Percentiles rank a stretch among this genome's conserved stretches.
Conservation (phyloP, 768 basidiomycete species). For the Leccinum rimulosum region DNA sequence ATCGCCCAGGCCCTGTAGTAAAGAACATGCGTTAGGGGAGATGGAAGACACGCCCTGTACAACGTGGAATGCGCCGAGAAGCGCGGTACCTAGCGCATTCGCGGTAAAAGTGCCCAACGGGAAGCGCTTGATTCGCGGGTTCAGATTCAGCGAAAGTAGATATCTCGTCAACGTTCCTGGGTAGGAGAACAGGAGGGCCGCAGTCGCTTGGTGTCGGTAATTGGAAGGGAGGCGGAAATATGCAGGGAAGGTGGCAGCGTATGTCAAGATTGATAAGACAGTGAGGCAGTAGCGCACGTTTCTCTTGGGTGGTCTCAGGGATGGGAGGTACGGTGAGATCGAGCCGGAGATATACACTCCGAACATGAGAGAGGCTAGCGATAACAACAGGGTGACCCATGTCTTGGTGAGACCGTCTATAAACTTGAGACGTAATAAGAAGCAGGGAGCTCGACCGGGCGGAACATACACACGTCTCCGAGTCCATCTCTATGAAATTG, state of each 20-base stretch:
- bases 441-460: neutral
- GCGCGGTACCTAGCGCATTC: slow-evolving; percentile 76
- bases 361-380: slow-evolving; percentile 73
- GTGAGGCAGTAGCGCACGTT: slow-evolving; percentile 50
- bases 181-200: slow-evolving; percentile 85
- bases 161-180: slow-evolving; percentile 89
- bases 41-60: slow-evolving; percentile 51
- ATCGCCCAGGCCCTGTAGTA: slow-evolving; percentile 80
- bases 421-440: slow-evolving; percentile 47
- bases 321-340: slow-evolving; percentile 41
- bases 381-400: slow-evolving; percentile 72
- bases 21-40: slow-evolving; percentile 57
- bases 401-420: slow-evolving; percentile 84
- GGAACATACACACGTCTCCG: slow-evolving; percentile 54
- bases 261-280: slow-evolving; percentile 57
- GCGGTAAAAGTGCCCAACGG: slow-evolving; percentile 79
- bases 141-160: slow-evolving; percentile 68
- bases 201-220: slow-evolving; percentile 78
- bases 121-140: slow-evolving; percentile 56
- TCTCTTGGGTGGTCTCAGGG: slow-evolving; percentile 41
- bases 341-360: slow-evolving; percentile 61
- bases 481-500: slow-evolving; percentile 60
- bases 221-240: slow-evolving; percentile 70
- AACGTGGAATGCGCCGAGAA: slow-evolving; percentile 72
- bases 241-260: slow-evolving; percentile 71